Evolutionary conservation across 2,329 filamentous ascomycete species (phyloP), one percentile per base, ranked within the genome.

Genomic region (Myriosclerotinia duriaeana): DNA sequence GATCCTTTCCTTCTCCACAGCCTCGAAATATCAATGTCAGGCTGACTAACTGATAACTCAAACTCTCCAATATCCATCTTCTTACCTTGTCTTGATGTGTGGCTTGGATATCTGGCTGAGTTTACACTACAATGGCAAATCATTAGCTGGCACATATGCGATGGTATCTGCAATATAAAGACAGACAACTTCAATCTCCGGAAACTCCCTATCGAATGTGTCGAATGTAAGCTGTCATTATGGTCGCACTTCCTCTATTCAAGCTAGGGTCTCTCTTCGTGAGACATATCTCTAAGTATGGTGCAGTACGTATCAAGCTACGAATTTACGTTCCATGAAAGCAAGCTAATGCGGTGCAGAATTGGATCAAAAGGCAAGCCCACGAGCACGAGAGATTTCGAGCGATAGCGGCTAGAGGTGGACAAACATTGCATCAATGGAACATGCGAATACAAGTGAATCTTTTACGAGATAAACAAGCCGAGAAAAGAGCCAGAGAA

Each of bases 261-360:
- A 89, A 89, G 79, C 84, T 89, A 71, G 87, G 83, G 30, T 77
- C 86, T 66, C 80, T 89, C 56, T 87, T 89, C 71, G 80, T 89
- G 74, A 83, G 85, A 71, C 87, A 89, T 74, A 78, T 89, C 64
- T 89, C 87, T 66, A 89, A 89, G 78, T 89, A 89, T 80, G 87
- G 87, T 74, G 87, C 87, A 65, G 87, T 89, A 83, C 72, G 85
- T 78, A 34, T 64, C 22, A 40, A 22, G 15, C 30, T 17, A 55
- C 17, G 22, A 58, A 34, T 34, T 34, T 34, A 30, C 15, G 34
- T 56, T 22, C 44, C 20, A 14, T 56, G 44, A 38, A 67, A 36
- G 20, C 20, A 52, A 11, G 53, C 71, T 73, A 64, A 74, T 38
- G 11, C 4, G 7, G 11, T 52, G 4, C 69, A 89, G 87, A 89